A percentile compares a stretch with the other conserved stretches of the same genome.
These are phyloP conservation scores for Colletotrichum kahawae DNA, from an alignment of 2,329 filamentous ascomycete species.

Conservation along the genomic window DNA sequence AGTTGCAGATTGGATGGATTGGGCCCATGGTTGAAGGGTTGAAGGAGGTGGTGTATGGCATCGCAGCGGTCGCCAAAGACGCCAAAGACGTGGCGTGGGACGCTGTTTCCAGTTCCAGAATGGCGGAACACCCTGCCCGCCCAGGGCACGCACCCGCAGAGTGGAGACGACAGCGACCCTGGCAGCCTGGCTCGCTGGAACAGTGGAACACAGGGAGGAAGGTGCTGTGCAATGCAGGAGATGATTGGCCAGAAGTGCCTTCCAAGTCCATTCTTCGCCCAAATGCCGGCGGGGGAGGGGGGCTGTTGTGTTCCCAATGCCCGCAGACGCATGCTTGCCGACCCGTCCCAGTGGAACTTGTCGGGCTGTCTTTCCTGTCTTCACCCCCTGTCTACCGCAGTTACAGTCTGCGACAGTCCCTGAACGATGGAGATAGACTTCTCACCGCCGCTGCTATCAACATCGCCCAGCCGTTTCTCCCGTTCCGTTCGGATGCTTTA, in stretches of 20 bases:
- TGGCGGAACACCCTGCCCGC: background rate
- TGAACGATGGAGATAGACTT: background rate
- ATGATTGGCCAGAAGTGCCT: background rate
- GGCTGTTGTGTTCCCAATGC: background rate
- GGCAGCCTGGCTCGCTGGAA: background rate
- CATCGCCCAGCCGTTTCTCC: background rate
- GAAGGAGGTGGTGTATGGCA: background rate
- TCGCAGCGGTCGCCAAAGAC: background rate
- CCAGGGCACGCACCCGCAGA: background rate
- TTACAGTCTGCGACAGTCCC: background rate
- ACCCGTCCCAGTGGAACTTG: background rate
- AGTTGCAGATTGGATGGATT: background rate
- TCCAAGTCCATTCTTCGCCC: background rate
- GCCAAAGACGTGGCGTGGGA: background rate
- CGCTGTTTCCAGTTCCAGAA: background rate
- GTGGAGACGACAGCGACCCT: background rate
- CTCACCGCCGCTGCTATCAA: background rate
- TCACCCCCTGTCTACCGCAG: background rate
- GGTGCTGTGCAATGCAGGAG: background rate
- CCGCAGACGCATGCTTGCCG: background rate
- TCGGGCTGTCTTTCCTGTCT: background rate
- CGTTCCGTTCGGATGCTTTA: background rate
- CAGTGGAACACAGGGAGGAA: background rate
- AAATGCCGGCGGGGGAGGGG: background rate
- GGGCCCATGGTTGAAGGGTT: background rate